Conservation (phyloP, 768 basidiomycete genomes). For the Sutorius australiensis region DNA sequence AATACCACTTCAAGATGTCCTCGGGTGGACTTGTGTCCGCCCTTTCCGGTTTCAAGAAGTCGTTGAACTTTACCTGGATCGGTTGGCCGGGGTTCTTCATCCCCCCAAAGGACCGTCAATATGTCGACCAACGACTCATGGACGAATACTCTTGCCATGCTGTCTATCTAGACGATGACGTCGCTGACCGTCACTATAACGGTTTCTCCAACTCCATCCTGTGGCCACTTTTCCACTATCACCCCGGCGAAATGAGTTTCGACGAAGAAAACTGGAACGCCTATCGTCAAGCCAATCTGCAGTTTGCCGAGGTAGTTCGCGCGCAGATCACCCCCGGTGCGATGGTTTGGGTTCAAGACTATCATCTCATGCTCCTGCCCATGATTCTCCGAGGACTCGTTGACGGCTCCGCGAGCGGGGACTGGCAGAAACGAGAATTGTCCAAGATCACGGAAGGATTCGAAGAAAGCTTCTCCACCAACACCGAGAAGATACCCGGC, state of each 20-base stretch:
- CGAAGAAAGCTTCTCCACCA: slow-evolving; percentile 40
- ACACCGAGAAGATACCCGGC: slow-evolving; percentile 45
- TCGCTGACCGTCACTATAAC: slow-evolving; percentile 98
- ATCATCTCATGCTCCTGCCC: slow-evolving; percentile 96
- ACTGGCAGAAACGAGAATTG: slow-evolving; percentile 58
- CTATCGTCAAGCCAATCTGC: slow-evolving; percentile 93
- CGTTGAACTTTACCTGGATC: slow-evolving; percentile 96
- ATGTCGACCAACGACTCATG: slow-evolving; percentile 88
- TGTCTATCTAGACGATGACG: slow-evolving; percentile 95
- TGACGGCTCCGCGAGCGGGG: slow-evolving; percentile 60
- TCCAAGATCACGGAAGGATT: slow-evolving; percentile 71
- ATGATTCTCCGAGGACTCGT: slow-evolving; percentile 90
- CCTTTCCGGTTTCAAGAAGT: slow-evolving; percentile 97
- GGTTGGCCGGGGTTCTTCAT: slow-evolving; percentile 95
- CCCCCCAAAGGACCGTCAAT: slow-evolving; percentile 83
- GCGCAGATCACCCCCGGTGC: slow-evolving; percentile 76
- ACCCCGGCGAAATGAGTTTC: slow-evolving; percentile 99
- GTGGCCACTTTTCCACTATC: slow-evolving; percentile 99
- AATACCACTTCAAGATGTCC: slow-evolving; percentile 99
- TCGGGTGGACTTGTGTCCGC: slow-evolving; percentile 97
- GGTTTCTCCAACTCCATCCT: slow-evolving; percentile 99
- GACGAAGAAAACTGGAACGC: slow-evolving; percentile 98
- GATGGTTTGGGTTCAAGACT: slow-evolving; percentile 99
- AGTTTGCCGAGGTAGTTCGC: slow-evolving; percentile 87
- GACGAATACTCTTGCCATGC: slow-evolving; percentile 97